Evolutionary conservation across 148 eudicot genomes (phyloP).

Genomic region (Camellia lanceoleosa): DNA sequence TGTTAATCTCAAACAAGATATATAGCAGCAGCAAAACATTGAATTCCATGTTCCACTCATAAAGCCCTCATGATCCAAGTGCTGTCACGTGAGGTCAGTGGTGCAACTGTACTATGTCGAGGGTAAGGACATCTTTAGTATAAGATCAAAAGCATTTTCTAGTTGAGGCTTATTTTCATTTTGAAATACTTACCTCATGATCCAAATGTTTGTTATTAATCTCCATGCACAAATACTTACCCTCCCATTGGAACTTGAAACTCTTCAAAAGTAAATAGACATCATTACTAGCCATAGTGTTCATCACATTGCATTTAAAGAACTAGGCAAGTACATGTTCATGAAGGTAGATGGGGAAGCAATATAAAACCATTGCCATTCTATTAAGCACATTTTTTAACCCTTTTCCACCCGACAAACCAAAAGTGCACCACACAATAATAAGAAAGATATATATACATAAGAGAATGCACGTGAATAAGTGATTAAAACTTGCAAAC

Average conservation of each 20-base stretch:
- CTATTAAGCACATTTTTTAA: background rate
- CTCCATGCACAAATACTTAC: background rate
- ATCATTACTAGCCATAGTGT: constrained; percentile 14
- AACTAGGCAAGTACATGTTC: constrained; percentile 3
- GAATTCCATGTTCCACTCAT: background rate
- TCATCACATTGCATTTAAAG: background rate
- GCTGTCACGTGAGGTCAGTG: too few relatives aligned
- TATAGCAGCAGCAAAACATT: background rate
- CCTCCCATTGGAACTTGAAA: constrained; percentile 59
- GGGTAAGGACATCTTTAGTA: too few relatives aligned
- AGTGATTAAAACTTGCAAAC: background rate
- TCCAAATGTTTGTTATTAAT: background rate
- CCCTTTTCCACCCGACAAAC: background rate
- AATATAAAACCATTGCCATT: background rate
- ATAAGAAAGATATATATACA: background rate
- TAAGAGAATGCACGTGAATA: background rate
- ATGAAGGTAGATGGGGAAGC: constrained; percentile 6
- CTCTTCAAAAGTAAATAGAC: constrained; percentile 23
- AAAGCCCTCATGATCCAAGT: too few relatives aligned
- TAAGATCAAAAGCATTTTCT: background rate
- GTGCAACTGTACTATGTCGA: too few relatives aligned
- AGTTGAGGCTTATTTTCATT: background rate
- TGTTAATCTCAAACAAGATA: background rate
- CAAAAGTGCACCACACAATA: background rate
- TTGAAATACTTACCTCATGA: background rate